Conservation (phyloP, 2,329 filamentous ascomycete species). For the Acarospora socialis region DNA sequence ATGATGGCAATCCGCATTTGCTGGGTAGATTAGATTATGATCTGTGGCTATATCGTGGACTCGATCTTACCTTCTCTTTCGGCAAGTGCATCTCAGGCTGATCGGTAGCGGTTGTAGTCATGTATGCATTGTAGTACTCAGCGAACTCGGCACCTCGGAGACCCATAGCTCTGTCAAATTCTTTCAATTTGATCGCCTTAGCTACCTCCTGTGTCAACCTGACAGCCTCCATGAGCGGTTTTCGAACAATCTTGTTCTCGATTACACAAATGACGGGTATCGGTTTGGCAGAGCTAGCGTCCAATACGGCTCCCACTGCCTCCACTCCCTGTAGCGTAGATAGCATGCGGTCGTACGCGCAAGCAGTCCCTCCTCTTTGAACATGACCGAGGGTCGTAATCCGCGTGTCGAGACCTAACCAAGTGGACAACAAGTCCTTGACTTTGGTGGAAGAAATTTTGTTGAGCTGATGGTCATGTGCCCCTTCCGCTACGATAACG, state of each 20-base stretch:
- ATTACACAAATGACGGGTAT: constrained; percentile 93
- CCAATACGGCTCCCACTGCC: constrained; percentile 80
- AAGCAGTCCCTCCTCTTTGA: constrained; percentile 85
- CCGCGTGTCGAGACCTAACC: constrained; percentile 71
- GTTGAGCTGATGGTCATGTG: constrained; percentile 67
- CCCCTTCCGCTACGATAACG: constrained; percentile 93
- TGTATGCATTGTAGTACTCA: constrained; percentile 81
- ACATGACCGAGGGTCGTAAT: constrained; percentile 94
- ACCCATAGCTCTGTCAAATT: constrained; percentile 77
- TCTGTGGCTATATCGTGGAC: neutral
- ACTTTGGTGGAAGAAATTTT: constrained; percentile 72
- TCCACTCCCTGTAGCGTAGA: constrained; percentile 88
- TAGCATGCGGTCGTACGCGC: constrained; percentile 88
- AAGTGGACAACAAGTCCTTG: constrained; percentile 72
- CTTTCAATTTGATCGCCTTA: constrained; percentile 64
- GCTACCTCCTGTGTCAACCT: constrained; percentile 72
- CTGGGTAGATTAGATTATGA: constrained; percentile 32
- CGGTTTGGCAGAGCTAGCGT: constrained; percentile 74
- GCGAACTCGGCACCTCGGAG: constrained; percentile 86
- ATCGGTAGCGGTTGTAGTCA: constrained; percentile 75
- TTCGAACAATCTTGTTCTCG: constrained; percentile 93
- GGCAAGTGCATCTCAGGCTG: constrained; percentile 55
- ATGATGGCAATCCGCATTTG: constrained; percentile 90
- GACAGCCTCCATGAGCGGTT: constrained; percentile 80
- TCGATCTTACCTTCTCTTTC: constrained; percentile 46